phyloP scores from a whole-genome alignment of 2,329 filamentous ascomycete species.

The Venturia asperata region DNA sequence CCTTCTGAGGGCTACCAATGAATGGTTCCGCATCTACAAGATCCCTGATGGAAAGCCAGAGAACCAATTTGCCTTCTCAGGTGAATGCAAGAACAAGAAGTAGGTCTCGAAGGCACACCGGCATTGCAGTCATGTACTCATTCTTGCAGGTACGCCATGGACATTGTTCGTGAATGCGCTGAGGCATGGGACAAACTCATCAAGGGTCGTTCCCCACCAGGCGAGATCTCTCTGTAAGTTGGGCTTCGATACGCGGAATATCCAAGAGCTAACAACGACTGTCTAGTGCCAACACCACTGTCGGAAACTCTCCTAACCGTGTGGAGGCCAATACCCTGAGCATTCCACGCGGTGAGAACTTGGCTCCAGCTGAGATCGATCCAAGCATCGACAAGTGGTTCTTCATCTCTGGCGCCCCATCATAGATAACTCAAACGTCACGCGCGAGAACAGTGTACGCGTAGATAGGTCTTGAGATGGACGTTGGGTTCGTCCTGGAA shows the following conservation, averaged over 20 bases:
- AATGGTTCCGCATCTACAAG: slow-evolving; percentile 99
- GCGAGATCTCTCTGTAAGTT: slow-evolving; percentile 74
- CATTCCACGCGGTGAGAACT: slow-evolving; percentile 72
- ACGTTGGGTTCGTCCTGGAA: background rate
- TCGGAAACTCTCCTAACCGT: slow-evolving; percentile 65
- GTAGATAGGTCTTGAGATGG: background rate
- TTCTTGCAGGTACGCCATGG: slow-evolving; percentile 68
- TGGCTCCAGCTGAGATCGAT: slow-evolving; percentile 82
- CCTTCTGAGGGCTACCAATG: slow-evolving; percentile 93
- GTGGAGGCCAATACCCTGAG: slow-evolving; percentile 63
- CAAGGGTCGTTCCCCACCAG: slow-evolving; percentile 74
- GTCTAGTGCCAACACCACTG: slow-evolving; percentile 70
- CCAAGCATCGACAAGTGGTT: slow-evolving; percentile 99
- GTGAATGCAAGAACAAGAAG: slow-evolving; percentile 99
- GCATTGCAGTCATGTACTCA: slow-evolving; percentile 22
- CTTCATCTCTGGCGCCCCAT: slow-evolving; percentile 95
- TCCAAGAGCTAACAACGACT: slow-evolving; percentile 20
- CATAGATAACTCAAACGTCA: slow-evolving; percentile 2
- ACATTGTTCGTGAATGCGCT: slow-evolving; percentile 89
- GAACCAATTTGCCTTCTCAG: slow-evolving; percentile 99
- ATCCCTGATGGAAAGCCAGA: slow-evolving; percentile 99
- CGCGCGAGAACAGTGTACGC: slow-evolving; percentile 28
- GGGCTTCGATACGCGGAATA: background rate
- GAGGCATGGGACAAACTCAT: slow-evolving; percentile 97
- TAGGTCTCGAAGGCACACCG: slow-evolving; percentile 34